Evolutionary conservation across 2,329 filamentous ascomycete species (phyloP).

Genomic region (Hypoxylon sp.): DNA sequence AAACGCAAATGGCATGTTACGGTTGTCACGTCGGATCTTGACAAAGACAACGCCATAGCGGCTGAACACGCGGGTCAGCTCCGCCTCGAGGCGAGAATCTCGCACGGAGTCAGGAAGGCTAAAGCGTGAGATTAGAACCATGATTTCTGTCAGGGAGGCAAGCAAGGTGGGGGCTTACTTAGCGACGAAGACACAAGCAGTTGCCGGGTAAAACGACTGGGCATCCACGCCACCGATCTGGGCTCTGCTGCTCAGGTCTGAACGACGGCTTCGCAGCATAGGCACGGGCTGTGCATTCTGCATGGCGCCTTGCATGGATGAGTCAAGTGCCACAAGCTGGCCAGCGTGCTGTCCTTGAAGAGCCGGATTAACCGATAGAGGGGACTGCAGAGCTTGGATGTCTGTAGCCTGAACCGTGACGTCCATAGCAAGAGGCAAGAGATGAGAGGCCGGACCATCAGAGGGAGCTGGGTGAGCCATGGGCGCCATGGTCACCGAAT

Average conservation of each 20-base stretch:
- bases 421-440: too few species aligned
- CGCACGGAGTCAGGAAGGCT: conserved; percentile 62
- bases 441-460: too few species aligned
- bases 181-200: conserved; percentile 70
- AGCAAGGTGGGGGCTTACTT: conserved; percentile 60
- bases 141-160: background rate
- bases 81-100: conserved; percentile 61
- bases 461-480: too few species aligned
- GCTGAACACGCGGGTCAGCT: conserved; percentile 62
- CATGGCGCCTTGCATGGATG: conserved; percentile 23
- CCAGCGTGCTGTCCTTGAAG: too few species aligned
- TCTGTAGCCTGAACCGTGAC: background rate
- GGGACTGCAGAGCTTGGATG: too few species aligned
- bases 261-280: conserved; percentile 11
- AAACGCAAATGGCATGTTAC: conserved; percentile 70
- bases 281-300: conserved; percentile 16
- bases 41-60: conserved; percentile 66
- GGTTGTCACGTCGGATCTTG: conserved; percentile 67
- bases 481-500: background rate
- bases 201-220: conserved; percentile 61
- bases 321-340: background rate
- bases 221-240: conserved; percentile 54
- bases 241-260: conserved; percentile 33
- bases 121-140: conserved; percentile 2
- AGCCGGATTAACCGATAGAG: too few species aligned